Conservation (phyloP, 2,329 filamentous ascomycete species). For the Sporothrix globosa region DNA sequence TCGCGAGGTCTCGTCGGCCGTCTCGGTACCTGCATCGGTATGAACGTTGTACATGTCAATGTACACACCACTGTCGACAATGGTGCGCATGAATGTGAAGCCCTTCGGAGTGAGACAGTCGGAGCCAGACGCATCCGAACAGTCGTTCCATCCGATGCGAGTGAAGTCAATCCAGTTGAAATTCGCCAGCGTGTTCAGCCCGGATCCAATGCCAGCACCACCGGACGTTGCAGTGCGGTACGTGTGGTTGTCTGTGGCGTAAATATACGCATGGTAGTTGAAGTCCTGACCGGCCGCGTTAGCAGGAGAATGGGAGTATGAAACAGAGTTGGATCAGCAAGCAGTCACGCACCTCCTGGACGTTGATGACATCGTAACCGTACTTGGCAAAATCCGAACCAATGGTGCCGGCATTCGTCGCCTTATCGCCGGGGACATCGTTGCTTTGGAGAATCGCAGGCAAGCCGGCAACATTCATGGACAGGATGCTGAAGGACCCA, state of each 20-base stretch:
- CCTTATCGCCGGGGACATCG: slow-evolving; percentile 64
- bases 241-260: slow-evolving; percentile 61
- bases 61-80: slow-evolving; percentile 57
- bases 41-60: slow-evolving; percentile 70
- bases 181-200: slow-evolving; percentile 66
- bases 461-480: slow-evolving; percentile 64
- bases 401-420: slow-evolving; percentile 59
- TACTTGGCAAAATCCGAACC: slow-evolving; percentile 60
- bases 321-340: background rate
- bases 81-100: slow-evolving; percentile 67
- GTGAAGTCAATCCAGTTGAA: slow-evolving; percentile 59
- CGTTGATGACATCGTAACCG: slow-evolving; percentile 64
- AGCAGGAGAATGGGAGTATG: background rate
- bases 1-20: slow-evolving; percentile 59
- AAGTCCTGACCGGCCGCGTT: slow-evolving; percentile 53
- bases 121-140: slow-evolving; percentile 56
- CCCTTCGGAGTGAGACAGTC: slow-evolving; percentile 72
- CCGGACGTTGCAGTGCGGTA: slow-evolving; percentile 67
- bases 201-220: slow-evolving; percentile 64
- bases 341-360: slow-evolving; percentile 58
- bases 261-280: slow-evolving; percentile 68
- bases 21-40: slow-evolving; percentile 61
- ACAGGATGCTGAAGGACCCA: slow-evolving; percentile 55
- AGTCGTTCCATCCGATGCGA: slow-evolving; percentile 62
- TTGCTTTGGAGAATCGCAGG: slow-evolving; percentile 61